Conservation (phyloP, 345 rosid genomes). For the Lepidium africanum region DNA sequence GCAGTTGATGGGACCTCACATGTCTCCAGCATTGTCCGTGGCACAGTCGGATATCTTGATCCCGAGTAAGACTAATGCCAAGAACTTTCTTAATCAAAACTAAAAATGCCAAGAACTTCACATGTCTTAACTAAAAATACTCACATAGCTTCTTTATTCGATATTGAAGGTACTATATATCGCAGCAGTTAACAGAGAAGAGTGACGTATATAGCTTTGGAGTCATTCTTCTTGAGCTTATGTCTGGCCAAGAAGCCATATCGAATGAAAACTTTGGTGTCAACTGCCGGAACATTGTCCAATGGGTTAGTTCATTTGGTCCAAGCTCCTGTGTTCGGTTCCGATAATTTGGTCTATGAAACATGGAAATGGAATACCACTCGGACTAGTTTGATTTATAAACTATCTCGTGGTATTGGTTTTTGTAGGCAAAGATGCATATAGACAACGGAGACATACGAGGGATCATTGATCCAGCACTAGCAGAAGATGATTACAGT, state of each 20-base stretch:
- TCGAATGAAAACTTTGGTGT: conserved; percentile 83
- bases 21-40: conserved; percentile 95
- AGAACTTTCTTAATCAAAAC: not conserved
- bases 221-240: conserved; percentile 90
- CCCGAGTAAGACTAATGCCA: conserved; percentile 66
- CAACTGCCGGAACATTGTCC: conserved; percentile 93
- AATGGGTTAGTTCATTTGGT: conserved; percentile 66
- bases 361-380: not conserved
- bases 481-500: conserved; percentile 54
- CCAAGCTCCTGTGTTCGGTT: not conserved
- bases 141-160: not conserved
- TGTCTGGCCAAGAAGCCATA: conserved; percentile 95
- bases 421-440: conserved; percentile 72
- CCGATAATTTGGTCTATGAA: not conserved
- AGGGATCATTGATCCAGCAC: conserved; percentile 71
- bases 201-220: conserved; percentile 98
- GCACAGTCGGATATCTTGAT: conserved; percentile 97
- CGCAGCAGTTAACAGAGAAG: conserved; percentile 96
- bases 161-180: conserved; percentile 72
- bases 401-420: not conserved
- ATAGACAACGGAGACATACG: conserved; percentile 93
- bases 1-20: conserved; percentile 91
- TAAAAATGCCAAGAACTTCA: not conserved
- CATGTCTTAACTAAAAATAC: not conserved
- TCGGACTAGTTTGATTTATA: not conserved